These are phyloP conservation scores for Pythium dissimile DNA, from an alignment of 352 stramenopile genomes.

Conservation along the genomic window DNA sequence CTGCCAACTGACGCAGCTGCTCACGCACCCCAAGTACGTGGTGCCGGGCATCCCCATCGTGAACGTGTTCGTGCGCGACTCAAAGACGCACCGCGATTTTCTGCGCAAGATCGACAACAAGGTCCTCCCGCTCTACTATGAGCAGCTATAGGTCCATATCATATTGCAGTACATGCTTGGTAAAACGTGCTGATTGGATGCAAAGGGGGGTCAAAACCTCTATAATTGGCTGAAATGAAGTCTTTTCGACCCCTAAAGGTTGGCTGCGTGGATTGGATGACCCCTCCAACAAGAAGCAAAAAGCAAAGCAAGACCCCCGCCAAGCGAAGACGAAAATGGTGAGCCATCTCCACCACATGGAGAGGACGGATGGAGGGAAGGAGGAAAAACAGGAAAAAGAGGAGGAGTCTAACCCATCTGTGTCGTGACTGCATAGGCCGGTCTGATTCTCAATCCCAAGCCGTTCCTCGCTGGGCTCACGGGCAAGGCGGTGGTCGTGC, in stretches of 20 bases:
- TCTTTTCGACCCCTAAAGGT: constrained; percentile 5
- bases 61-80: constrained; percentile 79
- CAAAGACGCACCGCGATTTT: constrained; percentile 57
- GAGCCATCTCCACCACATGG: no score
- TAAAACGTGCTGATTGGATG: constrained; percentile 16
- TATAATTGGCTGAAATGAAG: constrained; percentile 22
- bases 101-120: constrained; percentile 58
- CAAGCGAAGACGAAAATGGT: constrained; percentile 2
- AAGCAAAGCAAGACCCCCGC: not conserved
- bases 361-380: no score
- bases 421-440: constrained; percentile 47
- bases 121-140: constrained; percentile 42
- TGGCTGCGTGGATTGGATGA: constrained; percentile 20
- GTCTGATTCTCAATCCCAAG: constrained; percentile 94
- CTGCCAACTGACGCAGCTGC: constrained; percentile 67
- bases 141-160: constrained; percentile 21
- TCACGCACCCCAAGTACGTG: constrained; percentile 75
- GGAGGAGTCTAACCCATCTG: no score
- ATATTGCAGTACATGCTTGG: not conserved
- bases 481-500: constrained; percentile 95
- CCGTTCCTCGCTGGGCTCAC: constrained; percentile 93
- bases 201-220: not conserved
- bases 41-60: constrained; percentile 81
- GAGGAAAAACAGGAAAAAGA: no score
- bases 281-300: no score